Evolutionary conservation across 768 basidiomycete genomes (phyloP).

Genomic region (Mycena maculata): DNA sequence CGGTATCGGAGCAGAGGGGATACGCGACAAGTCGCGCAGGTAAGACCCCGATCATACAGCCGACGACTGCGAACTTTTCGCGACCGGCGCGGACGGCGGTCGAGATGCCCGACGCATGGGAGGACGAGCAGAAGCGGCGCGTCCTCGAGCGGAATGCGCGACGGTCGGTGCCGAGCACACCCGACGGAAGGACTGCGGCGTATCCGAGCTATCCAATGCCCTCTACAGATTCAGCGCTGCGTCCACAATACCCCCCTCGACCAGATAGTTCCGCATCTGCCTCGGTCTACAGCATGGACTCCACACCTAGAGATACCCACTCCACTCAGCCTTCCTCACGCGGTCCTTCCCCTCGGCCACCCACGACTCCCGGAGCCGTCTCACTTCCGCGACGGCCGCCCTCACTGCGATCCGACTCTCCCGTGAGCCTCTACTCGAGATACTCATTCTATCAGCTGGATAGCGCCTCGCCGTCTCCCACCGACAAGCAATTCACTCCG

Average conservation of each 20-base stretch:
- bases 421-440: conserved; percentile 64
- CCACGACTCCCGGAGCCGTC: conserved; percentile 24
- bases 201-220: not conserved
- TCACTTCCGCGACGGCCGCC: conserved; percentile 49
- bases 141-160: conserved; percentile 71
- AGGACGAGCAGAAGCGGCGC: conserved; percentile 57
- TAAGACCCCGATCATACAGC: conserved; percentile 57
- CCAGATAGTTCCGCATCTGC: conserved; percentile 28
- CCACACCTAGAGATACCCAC: not conserved
- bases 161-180: conserved; percentile 43
- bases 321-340: not conserved
- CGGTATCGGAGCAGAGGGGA: conserved; percentile 41
- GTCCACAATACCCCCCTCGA: conserved; percentile 11
- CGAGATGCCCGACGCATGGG: conserved; percentile 48
- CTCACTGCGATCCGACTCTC: conserved; percentile 50
- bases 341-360: conserved; percentile 18
- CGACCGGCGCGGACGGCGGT: conserved; percentile 65
- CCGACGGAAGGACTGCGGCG: conserved; percentile 15
- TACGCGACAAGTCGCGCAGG: conserved; percentile 38
- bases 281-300: conserved; percentile 28
- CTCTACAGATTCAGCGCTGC: conserved; percentile 11
- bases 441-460: conserved; percentile 78
- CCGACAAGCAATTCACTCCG: conserved; percentile 42
- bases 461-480: conserved; percentile 56
- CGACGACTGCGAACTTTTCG: conserved; percentile 71